Conservation (phyloP, 1,139 yeast species). For the Yamadazyma buinensis region DNA sequence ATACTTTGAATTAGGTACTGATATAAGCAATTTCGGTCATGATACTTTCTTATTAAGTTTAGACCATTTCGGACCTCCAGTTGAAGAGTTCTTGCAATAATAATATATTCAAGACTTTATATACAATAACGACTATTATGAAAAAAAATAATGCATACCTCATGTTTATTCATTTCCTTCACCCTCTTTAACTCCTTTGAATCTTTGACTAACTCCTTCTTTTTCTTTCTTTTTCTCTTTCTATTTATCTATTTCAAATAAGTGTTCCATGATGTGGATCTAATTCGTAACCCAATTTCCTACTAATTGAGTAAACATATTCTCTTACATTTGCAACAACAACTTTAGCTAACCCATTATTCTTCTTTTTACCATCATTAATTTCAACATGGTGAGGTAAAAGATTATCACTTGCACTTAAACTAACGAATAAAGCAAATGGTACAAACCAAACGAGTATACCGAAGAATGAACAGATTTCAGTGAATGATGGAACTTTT, state of each 20-base stretch:
- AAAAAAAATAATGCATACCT: too few relatives aligned
- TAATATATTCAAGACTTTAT: not conserved
- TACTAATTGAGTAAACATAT: conserved; percentile 42
- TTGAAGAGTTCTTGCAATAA: conserved; percentile 51
- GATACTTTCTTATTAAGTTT: conserved; percentile 82
- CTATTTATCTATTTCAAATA: conserved; percentile 18
- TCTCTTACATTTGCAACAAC: conserved; percentile 55
- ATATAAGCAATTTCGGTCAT: conserved; percentile 80
- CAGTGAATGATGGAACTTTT: conserved; percentile 77
- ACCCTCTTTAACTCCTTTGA: not conserved
- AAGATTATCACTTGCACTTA: conserved; percentile 88
- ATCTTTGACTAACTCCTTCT: too few relatives aligned
- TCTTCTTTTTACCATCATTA: conserved; percentile 30
- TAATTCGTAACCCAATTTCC: conserved; percentile 59
- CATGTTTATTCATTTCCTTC: not conserved
- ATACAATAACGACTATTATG: conserved; percentile 2
- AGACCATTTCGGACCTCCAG: conserved; percentile 76
- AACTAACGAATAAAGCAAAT: conserved; percentile 83
- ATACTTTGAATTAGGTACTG: conserved; percentile 73
- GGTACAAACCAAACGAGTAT: conserved; percentile 93
- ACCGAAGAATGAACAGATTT: conserved; percentile 92
- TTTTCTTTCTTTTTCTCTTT: not conserved
- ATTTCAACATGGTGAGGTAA: conserved; percentile 59
- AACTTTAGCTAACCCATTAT: conserved; percentile 49
- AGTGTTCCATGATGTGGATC: conserved; percentile 57